Percentiles rank a stretch among this genome's conserved stretches.
Conservation (phyloP, 306 rosid genomes). For the Sesbania bispinosa region DNA sequence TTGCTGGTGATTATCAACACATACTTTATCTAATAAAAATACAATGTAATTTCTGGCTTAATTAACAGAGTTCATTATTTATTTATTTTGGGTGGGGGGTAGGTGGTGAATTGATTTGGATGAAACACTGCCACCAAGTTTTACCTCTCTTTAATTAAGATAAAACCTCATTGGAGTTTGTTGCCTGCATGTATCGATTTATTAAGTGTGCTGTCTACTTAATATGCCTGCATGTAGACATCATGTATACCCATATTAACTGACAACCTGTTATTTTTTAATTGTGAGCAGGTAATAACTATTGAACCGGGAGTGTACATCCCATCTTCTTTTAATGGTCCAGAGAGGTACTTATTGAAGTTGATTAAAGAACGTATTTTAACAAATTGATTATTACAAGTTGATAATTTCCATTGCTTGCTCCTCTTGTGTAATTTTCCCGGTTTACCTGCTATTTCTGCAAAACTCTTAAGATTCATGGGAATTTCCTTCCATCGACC, state of each 20-base stretch:
- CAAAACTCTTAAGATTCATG: background rate
- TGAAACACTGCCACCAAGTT: background rate
- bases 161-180: too few species aligned
- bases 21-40: background rate
- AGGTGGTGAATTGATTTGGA: too few species aligned
- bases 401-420: conserved; percentile 14
- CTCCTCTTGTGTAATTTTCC: conserved; percentile 11
- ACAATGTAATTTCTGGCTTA: conserved; percentile 1
- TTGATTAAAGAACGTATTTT: conserved; percentile 13
- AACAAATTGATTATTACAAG: conserved; percentile 18
- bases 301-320: conserved; percentile 92
- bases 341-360: conserved; percentile 55
- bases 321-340: conserved; percentile 59
- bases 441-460: background rate
- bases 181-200: background rate
- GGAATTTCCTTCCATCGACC: conserved; percentile 10
- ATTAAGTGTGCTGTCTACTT: too few species aligned
- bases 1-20: background rate
- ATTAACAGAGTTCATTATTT: background rate
- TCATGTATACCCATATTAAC: background rate
- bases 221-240: conserved; percentile 2
- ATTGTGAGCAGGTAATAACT: conserved; percentile 70
- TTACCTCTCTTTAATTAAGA: too few species aligned
- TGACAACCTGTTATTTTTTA: conserved; percentile 6
- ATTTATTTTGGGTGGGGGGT: background rate